Evolutionary conservation across 805 yeast species (phyloP).

Genomic region (Metschnikowia noctiluminum): DNA sequence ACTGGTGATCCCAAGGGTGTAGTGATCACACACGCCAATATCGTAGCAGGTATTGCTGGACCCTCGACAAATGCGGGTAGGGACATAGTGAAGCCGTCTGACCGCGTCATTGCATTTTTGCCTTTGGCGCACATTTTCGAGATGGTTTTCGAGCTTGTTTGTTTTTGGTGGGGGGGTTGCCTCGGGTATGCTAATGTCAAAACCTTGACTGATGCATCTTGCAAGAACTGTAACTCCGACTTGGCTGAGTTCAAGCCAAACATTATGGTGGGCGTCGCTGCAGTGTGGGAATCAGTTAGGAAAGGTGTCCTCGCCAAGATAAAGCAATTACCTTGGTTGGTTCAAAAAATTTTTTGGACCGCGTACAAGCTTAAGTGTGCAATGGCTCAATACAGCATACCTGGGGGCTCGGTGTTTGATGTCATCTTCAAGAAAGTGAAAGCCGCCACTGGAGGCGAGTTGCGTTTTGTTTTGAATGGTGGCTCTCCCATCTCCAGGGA

Average conservation of each 20-base stretch:
- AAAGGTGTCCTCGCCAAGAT: slow-evolving; percentile 86
- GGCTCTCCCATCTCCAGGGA: slow-evolving; percentile 84
- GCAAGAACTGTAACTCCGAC: slow-evolving; percentile 85
- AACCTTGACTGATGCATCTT: slow-evolving; percentile 79
- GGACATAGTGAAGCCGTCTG: slow-evolving; percentile 48
- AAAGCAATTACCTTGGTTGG: slow-evolving; percentile 55
- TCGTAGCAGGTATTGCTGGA: slow-evolving; percentile 87
- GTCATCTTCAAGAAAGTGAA: slow-evolving; percentile 82
- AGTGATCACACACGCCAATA: slow-evolving; percentile 58
- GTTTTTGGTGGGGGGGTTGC: slow-evolving; percentile 85
- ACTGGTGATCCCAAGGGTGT: slow-evolving; percentile 88
- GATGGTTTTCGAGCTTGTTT: slow-evolving; percentile 75
- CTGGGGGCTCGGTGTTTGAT: slow-evolving; percentile 72
- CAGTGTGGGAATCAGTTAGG: slow-evolving; percentile 94
- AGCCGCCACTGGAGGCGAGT: slow-evolving; percentile 91
- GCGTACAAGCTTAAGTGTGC: slow-evolving; percentile 73
- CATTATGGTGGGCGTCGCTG: slow-evolving; percentile 96
- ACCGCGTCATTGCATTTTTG: slow-evolving; percentile 80
- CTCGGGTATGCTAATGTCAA: slow-evolving; percentile 91
- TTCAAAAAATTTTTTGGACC: slow-evolving; percentile 85
- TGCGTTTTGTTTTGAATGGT: slow-evolving; percentile 76
- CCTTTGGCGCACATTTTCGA: slow-evolving; percentile 98
- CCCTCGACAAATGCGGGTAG: slow-evolving; percentile 59
- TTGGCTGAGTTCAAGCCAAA: slow-evolving; percentile 85
- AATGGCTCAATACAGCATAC: slow-evolving; percentile 62